Base-by-base conservation (phyloP, 768 basidiomycete species). In the Rhodotorula kratochvilovae region DNA sequence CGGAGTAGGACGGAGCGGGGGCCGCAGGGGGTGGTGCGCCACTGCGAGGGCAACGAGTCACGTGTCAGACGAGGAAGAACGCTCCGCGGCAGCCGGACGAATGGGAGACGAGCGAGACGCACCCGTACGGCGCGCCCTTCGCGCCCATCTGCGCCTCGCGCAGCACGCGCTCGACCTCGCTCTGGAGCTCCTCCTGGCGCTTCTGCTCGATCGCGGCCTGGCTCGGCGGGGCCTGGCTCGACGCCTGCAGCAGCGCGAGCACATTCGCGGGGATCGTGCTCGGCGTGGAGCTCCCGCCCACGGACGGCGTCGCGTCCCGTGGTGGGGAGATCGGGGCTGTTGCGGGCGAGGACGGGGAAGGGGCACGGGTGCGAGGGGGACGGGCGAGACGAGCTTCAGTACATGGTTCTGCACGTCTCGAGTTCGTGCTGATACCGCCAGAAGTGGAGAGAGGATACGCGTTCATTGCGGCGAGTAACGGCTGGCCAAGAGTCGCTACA, bases 231-330 rank as follows among this genome's bases (percentile, higher is more conserved):
- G 62, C 27, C 27, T 48, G 39, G 0, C 50, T 23, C n/a, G 66
- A 25, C 7, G 64, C 62, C 23, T 54, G 59, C n/a, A 69, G 46
- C 16, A 72, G 63, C 11, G 74, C 73, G 45, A 75, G 73, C 16
- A 75, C 70, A 29, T 55, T 61, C 19, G 71, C 71, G 12, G 71
- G 74, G 46, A 75, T 66, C 12, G 48, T 51, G 48, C 50, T 39
- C 21, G 36, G 31, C 31, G 12, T 31, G 6, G 43, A 39, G 5
- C 29, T 48, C 43, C 55, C 23, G 2, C 51, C 15, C 10, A 58
- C 6, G 57, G 17, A 5, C 6, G 50, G 12, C 25, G 13, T 17
- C 13, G 21, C 25, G 27, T 53, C 53, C 42, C 5, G 59, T 25
- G 39, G 51, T 13, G 59, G 68, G 6, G 58, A 55, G 42, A 51